A percentile compares a stretch with the other conserved stretches of the same genome.
Conservation (phyloP, 139 green algal genomes). For the Chlorella sp. region DNA sequence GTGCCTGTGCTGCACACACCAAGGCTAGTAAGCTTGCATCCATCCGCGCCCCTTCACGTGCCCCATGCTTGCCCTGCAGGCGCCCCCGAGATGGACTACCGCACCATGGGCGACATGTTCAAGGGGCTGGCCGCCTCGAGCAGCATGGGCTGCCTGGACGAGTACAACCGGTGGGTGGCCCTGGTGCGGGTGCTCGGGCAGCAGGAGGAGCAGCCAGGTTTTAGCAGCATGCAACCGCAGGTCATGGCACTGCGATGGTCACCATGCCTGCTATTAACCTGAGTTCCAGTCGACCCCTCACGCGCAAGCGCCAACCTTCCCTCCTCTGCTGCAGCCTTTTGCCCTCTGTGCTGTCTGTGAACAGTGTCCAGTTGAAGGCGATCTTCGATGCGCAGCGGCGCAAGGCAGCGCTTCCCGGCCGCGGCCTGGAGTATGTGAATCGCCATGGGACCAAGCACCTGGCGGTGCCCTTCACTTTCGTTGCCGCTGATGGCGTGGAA, state of each 20-base stretch:
- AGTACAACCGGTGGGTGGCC: conserved; percentile 90
- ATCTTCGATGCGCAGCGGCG: conserved; percentile 88
- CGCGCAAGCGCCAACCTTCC: no score
- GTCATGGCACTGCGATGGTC: no score
- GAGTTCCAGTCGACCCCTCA: no score
- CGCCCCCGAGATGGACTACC: conserved; percentile 86
- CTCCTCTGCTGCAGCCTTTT: conserved; percentile 46
- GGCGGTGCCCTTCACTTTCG: conserved; percentile 78
- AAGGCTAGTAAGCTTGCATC: not conserved
- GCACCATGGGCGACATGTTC: conserved; percentile 82
- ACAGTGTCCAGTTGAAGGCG: conserved; percentile 92
- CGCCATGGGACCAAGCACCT: conserved; percentile 69
- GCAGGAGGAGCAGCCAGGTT: no score
- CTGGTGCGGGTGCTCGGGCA: no score
- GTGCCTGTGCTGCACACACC: not conserved
- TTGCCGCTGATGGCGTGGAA: conserved; percentile 82
- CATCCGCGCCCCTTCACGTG: not conserved
- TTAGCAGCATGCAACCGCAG: no score
- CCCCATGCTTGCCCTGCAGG: not conserved
- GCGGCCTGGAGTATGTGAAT: conserved; percentile 88
- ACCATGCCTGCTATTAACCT: no score
- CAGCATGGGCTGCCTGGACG: conserved; percentile 92
- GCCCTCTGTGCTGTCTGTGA: conserved; percentile 89
- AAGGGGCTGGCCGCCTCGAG: conserved; percentile 87
- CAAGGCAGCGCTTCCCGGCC: conserved; percentile 82